Conservation (phyloP, 495 filamentous ascomycete genomes). For the Neurospora sp. region DNA sequence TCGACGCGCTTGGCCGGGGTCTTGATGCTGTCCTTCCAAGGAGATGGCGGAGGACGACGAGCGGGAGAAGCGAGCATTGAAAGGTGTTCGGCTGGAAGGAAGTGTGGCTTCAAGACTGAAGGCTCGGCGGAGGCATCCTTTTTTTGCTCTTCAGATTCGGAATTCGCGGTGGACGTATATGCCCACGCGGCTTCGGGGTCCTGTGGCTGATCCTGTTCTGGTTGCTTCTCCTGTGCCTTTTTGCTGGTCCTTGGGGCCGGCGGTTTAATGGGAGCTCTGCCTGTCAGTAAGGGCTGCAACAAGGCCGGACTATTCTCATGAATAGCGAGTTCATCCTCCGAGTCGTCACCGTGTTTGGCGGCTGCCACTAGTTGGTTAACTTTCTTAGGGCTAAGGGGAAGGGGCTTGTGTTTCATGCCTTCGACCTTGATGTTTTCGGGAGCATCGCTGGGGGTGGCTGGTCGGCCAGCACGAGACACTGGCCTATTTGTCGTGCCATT, state of each 20-base stretch:
- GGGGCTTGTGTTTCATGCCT: constrained; percentile 18
- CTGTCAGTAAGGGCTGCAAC: constrained; percentile 28
- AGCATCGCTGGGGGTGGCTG: neutral
- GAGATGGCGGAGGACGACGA: constrained; percentile 33
- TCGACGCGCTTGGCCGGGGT: constrained; percentile 35
- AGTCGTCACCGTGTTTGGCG: constrained; percentile 12
- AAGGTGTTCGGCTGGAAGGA: neutral
- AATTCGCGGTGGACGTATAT: constrained; percentile 32
- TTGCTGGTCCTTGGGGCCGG: constrained; percentile 8
- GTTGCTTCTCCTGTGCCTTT: constrained; percentile 5
- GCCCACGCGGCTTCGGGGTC: constrained; percentile 8
- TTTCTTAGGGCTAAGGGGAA: constrained; percentile 46
- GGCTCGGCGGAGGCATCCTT: neutral
- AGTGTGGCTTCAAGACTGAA: neutral
- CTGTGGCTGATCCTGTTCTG: neutral
- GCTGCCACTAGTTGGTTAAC: constrained; percentile 37
- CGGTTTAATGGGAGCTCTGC: constrained; percentile 35
- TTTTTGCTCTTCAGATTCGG: neutral
- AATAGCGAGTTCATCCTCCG: constrained; percentile 45
- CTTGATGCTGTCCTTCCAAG: constrained; percentile 39
- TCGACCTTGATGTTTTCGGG: constrained; percentile 14
- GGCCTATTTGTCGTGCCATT: neutral
- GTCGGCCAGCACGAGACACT: neutral
- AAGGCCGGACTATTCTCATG: constrained; percentile 34
- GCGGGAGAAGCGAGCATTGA: constrained; percentile 36